Evolutionary conservation across 2,329 filamentous ascomycete genomes (phyloP).

Genomic region (Nemania sp.): DNA sequence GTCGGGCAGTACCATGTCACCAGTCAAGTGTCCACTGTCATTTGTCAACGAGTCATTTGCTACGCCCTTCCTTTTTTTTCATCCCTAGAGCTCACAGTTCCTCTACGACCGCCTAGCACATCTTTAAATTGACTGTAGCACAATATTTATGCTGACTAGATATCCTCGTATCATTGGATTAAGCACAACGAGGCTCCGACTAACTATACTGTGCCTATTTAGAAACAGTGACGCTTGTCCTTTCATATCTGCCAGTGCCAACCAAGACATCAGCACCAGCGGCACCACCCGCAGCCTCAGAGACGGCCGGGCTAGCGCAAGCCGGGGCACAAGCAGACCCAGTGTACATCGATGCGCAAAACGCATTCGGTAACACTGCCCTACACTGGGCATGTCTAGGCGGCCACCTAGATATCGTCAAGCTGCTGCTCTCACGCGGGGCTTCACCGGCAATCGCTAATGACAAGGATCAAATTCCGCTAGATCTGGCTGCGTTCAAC

Average conservation of each 20-base stretch:
- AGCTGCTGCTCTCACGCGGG: constrained; percentile 79
- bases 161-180: neutral
- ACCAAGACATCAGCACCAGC: constrained; percentile 30
- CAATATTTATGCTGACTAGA: neutral
- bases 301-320: constrained; percentile 50
- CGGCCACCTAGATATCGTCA: constrained; percentile 84
- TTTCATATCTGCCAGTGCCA: constrained; percentile 39
- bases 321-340: constrained; percentile 54
- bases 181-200: neutral
- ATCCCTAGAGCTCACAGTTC: neutral
- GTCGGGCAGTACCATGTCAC: neutral
- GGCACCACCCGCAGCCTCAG: constrained; percentile 17
- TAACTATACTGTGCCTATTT: constrained; percentile 26
- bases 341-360: constrained; percentile 74
- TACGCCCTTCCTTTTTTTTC: neutral
- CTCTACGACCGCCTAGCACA: neutral
- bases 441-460: constrained; percentile 85
- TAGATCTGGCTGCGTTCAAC: constrained; percentile 79
- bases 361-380: constrained; percentile 87
- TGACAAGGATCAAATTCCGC: constrained; percentile 82
- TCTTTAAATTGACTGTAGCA: neutral
- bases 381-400: constrained; percentile 95
- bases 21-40: constrained; percentile 14
- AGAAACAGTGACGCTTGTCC: constrained; percentile 57
- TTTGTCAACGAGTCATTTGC: constrained; percentile 3